A percentile compares a stretch with the other conserved stretches of the same genome.
These are phyloP conservation scores for Ehretia macrophylla DNA, from an alignment of 257 asterid genomes.

Conservation along the genomic window DNA sequence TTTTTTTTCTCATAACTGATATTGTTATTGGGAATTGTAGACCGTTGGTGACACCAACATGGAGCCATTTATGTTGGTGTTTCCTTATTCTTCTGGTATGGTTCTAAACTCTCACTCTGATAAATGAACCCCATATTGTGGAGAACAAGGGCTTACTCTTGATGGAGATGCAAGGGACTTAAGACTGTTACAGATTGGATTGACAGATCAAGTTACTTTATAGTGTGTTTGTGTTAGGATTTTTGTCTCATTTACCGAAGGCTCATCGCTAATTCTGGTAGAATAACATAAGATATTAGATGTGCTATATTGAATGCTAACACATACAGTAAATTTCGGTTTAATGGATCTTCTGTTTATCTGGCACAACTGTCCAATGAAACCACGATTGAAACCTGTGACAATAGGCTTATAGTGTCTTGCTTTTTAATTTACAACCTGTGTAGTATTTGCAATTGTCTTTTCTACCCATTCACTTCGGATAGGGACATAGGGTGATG, in stretches of 20 bases:
- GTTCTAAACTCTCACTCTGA: slow-evolving; percentile 25
- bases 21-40: slow-evolving; percentile 29
- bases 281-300: neutral
- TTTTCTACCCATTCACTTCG: slow-evolving; percentile 62
- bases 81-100: slow-evolving; percentile 41
- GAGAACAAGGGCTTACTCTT: slow-evolving; percentile 17
- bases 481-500: slow-evolving; percentile 76
- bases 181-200: neutral
- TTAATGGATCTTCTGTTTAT: slow-evolving; percentile 8
- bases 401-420: slow-evolving; percentile 16
- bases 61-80: slow-evolving; percentile 46
- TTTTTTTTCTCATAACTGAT: slow-evolving; percentile 27
- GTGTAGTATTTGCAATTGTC: slow-evolving; percentile 25
- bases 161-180: slow-evolving; percentile 10
- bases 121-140: slow-evolving; percentile 14
- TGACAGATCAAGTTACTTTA: neutral
- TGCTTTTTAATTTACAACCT: slow-evolving; percentile 27
- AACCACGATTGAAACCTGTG: neutral
- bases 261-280: neutral
- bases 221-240: neutral
- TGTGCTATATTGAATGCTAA: neutral
- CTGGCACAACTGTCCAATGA: neutral
- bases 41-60: slow-evolving; percentile 47
- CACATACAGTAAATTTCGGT: neutral
- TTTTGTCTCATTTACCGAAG: neutral